Evolutionary conservation across 208 protist genomes (phyloP).

Genomic region (Acanthamoeba castellanii): DNA sequence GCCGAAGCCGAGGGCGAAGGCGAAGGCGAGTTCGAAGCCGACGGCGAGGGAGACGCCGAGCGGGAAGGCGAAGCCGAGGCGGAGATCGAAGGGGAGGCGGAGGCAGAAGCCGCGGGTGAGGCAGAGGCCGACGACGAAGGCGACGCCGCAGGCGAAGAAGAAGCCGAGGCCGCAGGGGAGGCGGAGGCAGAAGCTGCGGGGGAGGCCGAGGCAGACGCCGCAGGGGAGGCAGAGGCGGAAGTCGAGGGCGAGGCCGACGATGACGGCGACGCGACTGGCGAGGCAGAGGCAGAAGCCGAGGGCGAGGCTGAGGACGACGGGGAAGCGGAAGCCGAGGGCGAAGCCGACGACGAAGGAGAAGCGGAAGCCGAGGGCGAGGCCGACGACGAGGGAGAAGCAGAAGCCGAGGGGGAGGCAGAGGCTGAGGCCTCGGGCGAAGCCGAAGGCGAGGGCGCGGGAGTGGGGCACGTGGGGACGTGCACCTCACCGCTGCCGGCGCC

Average conservation of each 20-base stretch:
- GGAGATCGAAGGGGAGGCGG: not conserved
- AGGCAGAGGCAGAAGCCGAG: not conserved
- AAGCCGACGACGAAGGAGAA: not conserved
- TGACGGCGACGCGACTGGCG: not conserved
- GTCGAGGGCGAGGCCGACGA: not conserved
- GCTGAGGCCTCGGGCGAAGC: not conserved
- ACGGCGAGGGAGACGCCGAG: not conserved
- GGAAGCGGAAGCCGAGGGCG: not conserved
- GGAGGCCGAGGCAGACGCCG: not conserved
- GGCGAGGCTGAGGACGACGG: not conserved
- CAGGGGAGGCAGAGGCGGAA: not conserved
- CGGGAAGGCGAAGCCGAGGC: not conserved
- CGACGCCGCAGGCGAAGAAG: not conserved
- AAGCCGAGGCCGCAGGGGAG: not conserved
- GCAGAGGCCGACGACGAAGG: not conserved
- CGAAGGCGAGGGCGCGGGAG: not conserved
- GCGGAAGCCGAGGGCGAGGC: not conserved
- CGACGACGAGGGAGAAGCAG: not conserved
- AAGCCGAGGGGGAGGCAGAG: not conserved
- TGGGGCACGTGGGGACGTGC: not conserved
- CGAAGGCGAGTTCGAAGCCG: not conserved
- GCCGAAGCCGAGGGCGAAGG: not conserved
- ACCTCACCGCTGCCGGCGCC: not conserved
- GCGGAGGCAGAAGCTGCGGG: not conserved
- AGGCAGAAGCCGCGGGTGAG: not conserved